Base-by-base conservation (phyloP, 2,329 filamentous ascomycete species). In the Colletotrichum godetiae region DNA sequence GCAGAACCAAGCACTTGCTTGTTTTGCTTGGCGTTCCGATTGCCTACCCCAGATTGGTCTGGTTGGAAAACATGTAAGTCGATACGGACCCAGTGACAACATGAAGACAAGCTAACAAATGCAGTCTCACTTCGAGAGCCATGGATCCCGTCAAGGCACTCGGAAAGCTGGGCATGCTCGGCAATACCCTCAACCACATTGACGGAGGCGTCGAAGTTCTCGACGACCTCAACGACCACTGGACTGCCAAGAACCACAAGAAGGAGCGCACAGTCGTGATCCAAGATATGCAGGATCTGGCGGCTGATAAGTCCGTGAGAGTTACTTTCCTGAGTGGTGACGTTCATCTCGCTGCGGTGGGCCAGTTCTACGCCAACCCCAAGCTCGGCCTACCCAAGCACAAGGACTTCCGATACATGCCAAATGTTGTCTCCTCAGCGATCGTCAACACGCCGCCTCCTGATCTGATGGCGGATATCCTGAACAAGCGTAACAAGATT, bases 171-270 rank as follows among this genome's bases (percentile, higher is more conserved):
- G 95, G 96, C 1, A 83, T 97, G 76, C 88, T 98, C 64, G 94
- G 95, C 4, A 90, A 90, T 73, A 91, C 97, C 56, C 87, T 97
- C 52, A 98, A 98, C 84, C 93, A 93, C 76, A 95, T 98, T 77
- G 95, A 98, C 79, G 95, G 95, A 27, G 95, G 95, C 22, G 93
- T 97, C 6, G 97, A 98, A 82, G 94, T 98, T 15, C 86, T 97
- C 33, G 95, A 98, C 80, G 95, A 97, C 78, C 85, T 98, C 11
- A 96, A 98, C 80, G 97, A 98, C 81, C 96, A 99, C 80, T 99
- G 97, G 97, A 98, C 96, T 0, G 94, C 96, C 49, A 97, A 95
- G 80, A 94, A 95, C 79, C 95, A 98, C 85, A 99, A 98, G 81
- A 88, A 91, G 31, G 97, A 99, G 83, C 91, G 97, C 63, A 94